phyloP scores from a whole-genome alignment of 2,329 filamentous ascomycete genomes.

The Clonostachys chloroleuca region DNA sequence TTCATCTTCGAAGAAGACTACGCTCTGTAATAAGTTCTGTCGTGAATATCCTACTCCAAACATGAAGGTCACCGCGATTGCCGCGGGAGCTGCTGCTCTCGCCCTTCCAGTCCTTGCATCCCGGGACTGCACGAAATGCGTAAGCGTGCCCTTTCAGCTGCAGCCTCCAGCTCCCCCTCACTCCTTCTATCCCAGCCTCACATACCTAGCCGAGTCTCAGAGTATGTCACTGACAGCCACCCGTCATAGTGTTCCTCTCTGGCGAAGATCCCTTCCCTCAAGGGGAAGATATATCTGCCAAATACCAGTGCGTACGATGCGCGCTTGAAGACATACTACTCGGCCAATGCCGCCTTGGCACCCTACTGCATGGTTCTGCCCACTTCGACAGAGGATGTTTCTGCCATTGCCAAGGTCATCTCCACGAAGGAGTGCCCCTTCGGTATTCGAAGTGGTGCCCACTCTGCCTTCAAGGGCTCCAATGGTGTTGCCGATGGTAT shows the following conservation, averaged over 20 bases:
- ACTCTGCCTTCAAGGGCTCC: conserved; percentile 20
- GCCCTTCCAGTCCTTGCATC: too few relatives aligned
- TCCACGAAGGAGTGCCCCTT: conserved; percentile 14
- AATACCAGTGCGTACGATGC: conserved; percentile 9
- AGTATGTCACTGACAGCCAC: not conserved
- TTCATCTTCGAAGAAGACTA: too few relatives aligned
- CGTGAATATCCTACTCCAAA: too few relatives aligned
- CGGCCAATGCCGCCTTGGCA: conserved; percentile 16
- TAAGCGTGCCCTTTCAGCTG: too few relatives aligned
- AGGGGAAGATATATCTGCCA: conserved; percentile 11
- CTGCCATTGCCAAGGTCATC: conserved; percentile 11
- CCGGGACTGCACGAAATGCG: too few relatives aligned
- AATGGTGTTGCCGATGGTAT: conserved; percentile 17
- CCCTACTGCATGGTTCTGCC: conserved; percentile 21
- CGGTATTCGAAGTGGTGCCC: conserved; percentile 22
- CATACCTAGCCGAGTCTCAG: too few relatives aligned
- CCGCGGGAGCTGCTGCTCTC: too few relatives aligned
- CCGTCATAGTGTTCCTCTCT: conserved; percentile 12
- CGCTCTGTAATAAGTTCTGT: too few relatives aligned
- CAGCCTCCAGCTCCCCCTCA: not conserved
- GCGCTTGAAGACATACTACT: conserved; percentile 17
- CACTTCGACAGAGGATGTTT: conserved; percentile 13
- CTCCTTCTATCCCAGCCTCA: not conserved
- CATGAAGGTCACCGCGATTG: too few relatives aligned
- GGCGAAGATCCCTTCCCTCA: conserved; percentile 3